phyloP scores from a whole-genome alignment of 2,329 filamentous ascomycete genomes.

The Aspergillus sp. region DNA sequence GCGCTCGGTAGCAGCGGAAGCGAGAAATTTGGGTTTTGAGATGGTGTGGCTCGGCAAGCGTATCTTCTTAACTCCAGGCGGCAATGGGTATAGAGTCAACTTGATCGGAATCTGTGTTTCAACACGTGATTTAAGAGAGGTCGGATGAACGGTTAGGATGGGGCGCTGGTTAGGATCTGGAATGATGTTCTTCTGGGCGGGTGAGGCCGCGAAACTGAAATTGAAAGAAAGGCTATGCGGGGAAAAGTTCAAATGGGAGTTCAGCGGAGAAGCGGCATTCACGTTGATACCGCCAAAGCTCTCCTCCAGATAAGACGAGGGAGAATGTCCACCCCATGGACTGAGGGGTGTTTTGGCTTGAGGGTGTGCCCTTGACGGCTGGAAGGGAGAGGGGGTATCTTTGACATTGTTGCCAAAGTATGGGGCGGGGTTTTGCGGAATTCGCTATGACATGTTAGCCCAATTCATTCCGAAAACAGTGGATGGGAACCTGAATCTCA shows the following conservation, averaged over 20 bases:
- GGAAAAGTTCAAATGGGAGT: constrained; percentile 44
- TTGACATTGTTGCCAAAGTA: constrained; percentile 42
- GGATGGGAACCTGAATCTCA: constrained; percentile 27
- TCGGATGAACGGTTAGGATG: constrained; percentile 65
- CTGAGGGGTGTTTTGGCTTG: constrained; percentile 39
- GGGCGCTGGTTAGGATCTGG: constrained; percentile 43
- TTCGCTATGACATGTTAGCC: constrained; percentile 26
- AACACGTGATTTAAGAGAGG: constrained; percentile 82
- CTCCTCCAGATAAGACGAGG: constrained; percentile 50
- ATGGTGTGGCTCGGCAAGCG: constrained; percentile 90
- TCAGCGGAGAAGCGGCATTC: constrained; percentile 49
- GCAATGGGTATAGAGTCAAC: constrained; percentile 76
- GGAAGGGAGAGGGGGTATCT: constrained; percentile 43
- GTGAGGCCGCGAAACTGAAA: constrained; percentile 40
- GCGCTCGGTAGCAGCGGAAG: constrained; percentile 69
- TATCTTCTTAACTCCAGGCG: constrained; percentile 74
- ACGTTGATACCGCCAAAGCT: constrained; percentile 51
- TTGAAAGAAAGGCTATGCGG: constrained; percentile 41
- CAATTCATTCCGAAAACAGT: not conserved
- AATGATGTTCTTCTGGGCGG: constrained; percentile 32
- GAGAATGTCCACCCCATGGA: constrained; percentile 48
- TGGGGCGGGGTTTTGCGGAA: constrained; percentile 29
- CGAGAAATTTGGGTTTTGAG: constrained; percentile 88
- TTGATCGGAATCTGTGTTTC: constrained; percentile 95
- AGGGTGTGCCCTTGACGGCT: constrained; percentile 33